phyloP scores from a whole-genome alignment of 176 grass and related monocot genomes.

The Oryza coarctata region DNA sequence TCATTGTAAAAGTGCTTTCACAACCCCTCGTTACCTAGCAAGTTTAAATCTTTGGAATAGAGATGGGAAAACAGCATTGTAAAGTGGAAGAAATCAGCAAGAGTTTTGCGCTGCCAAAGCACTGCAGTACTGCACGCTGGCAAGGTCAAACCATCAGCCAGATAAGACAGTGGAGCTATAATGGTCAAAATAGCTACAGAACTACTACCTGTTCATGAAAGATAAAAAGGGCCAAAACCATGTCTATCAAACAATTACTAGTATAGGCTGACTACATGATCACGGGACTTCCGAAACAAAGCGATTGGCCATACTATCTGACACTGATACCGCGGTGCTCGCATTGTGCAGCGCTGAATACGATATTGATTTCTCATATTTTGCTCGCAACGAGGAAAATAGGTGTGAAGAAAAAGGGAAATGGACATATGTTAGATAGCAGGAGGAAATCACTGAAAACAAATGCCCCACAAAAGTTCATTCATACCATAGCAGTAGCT shows the following conservation, averaged over 20 bases:
- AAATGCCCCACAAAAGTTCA: not conserved
- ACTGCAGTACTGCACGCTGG: not conserved
- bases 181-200: too few relatives aligned
- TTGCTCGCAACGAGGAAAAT: not conserved
- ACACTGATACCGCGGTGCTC: not conserved
- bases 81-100: too few relatives aligned
- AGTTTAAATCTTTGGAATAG: too few relatives aligned
- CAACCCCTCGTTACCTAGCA: too few relatives aligned
- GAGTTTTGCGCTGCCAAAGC: not conserved
- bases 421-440: not conserved
- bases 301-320: not conserved
- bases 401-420: too few relatives aligned
- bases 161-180: not conserved
- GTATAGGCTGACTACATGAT: not conserved
- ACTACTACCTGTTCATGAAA: not conserved
- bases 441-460: not conserved
- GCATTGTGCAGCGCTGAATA: not conserved
- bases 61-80: too few relatives aligned
- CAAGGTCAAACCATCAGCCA: not conserved
- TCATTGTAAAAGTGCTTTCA: too few relatives aligned
- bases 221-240: too few relatives aligned
- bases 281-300: not conserved
- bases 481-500: not conserved
- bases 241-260: too few relatives aligned
- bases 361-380: not conserved